Base-by-base conservation (phyloP, 192 early-diverging fungal species). In the Cetraspora pellucida region DNA sequence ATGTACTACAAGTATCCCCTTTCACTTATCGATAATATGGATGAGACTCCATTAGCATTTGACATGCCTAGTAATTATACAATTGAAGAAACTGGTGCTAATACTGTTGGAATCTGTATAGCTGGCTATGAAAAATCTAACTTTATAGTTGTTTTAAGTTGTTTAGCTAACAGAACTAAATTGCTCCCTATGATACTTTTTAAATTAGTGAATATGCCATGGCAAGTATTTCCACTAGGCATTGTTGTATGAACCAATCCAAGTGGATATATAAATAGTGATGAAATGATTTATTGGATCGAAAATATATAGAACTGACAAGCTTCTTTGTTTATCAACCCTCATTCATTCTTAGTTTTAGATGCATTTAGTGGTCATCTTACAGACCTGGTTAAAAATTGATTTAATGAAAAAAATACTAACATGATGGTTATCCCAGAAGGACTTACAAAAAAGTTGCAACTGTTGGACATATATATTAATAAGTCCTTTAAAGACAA, bases 241-340 rank as follows among this genome's bases (percentile, higher is more conserved):
- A 31, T 69, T 69, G 27, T 64, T 16, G 17, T 37, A 37, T 5
- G 10, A 46, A 23, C 14, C 14, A 47, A 69, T 47, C 23, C 6
- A 23, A 4, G 13, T 10, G 44, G 67, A 69, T 46, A 19, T 17
- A 50, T 69, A 19, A 69, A 69, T 69, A 23, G n/a, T 23, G 47
- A 69, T 47, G 31, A 69, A 46, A 69, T 69, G 67, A 5, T 69
- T n/a, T 69, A 25, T 45, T 69, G 67, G 19, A 50, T 69, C 19
- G 44, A 69, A 21, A 69, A 69, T 50, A 25, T 69, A 46, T 69
- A 44, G 10, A n/a, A 17, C 27, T 21, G n/a, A 46, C 10, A 16
- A 16, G 2, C 43, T 44, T 44, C 43, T 46, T 19, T 69, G 16
- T 46, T 19, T 37, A 37, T 37, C 19, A 69, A 69, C 47, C 44